These are phyloP conservation scores for Stenogyne calaminthoides DNA, from an alignment of 305 asterid species.

Conservation along the genomic window DNA sequence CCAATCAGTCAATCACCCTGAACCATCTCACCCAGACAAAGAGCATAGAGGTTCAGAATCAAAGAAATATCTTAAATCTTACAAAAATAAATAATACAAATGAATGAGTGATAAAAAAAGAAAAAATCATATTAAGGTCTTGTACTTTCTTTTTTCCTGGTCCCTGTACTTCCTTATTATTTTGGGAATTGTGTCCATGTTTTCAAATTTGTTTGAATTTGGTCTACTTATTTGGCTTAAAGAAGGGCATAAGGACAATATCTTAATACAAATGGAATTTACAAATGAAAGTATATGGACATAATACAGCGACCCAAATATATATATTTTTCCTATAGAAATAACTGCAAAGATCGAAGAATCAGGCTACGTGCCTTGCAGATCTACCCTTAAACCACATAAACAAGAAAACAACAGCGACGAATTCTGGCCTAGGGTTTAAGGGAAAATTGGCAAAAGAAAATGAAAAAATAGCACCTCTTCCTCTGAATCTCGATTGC, in stretches of 20 bases:
- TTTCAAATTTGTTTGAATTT: not conserved
- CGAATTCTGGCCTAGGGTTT: not conserved
- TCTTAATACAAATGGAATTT: not conserved
- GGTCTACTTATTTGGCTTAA: not conserved
- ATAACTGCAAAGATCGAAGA: not conserved
- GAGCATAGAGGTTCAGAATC: not conserved
- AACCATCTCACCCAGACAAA: not conserved
- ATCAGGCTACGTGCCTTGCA: not conserved
- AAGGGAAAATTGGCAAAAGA: not conserved
- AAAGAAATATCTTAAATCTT: not conserved
- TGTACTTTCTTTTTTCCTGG: not conserved
- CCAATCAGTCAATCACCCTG: no score
- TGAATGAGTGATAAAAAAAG: not conserved
- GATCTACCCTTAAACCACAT: slow-evolving; percentile 4
- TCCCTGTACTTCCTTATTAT: not conserved
- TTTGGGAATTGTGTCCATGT: not conserved
- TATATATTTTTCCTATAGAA: not conserved
- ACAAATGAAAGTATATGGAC: not conserved
- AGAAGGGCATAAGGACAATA: not conserved
- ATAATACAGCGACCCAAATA: not conserved
- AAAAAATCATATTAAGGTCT: not conserved
- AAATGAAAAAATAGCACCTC: not conserved
- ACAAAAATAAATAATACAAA: not conserved
- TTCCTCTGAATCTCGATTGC: not conserved
- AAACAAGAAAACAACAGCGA: not conserved